Evolutionary conservation across 192 early-diverging fungal species (phyloP).

Genomic region (Dissophora globulifera): DNA sequence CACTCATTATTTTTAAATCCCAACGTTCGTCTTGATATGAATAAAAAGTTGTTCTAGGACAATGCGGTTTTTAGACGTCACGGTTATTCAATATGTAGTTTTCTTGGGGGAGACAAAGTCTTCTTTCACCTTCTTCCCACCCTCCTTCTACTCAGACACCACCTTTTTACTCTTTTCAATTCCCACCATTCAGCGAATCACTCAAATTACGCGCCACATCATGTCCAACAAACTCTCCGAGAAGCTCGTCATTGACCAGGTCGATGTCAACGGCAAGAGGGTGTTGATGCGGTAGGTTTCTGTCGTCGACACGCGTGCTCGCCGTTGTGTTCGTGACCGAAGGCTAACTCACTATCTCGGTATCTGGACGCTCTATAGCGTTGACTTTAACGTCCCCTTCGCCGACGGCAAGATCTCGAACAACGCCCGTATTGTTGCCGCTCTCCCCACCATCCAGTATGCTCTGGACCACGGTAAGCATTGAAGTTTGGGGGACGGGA

Average conservation of each 20-base stretch:
- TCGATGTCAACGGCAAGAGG: constrained; percentile 86
- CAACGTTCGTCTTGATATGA: too few relatives aligned
- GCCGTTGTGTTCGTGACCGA: background rate
- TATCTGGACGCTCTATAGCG: constrained; percentile 60
- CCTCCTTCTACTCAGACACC: constrained; percentile 1
- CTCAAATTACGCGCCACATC: constrained; percentile 52
- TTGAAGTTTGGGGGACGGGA: background rate
- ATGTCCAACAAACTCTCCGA: constrained; percentile 72
- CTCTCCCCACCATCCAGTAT: constrained; percentile 94
- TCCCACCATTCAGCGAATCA: constrained; percentile 41
- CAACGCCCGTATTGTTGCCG: constrained; percentile 96
- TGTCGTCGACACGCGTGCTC: background rate
- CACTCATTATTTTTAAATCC: too few relatives aligned
- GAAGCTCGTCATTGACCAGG: constrained; percentile 90
- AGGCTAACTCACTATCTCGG: constrained; percentile 3
- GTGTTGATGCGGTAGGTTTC: constrained; percentile 90
- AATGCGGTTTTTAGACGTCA: too few relatives aligned
- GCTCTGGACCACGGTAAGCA: constrained; percentile 82
- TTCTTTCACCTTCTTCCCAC: constrained; percentile 26
- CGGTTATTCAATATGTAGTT: too few relatives aligned
- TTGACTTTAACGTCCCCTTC: constrained; percentile 99
- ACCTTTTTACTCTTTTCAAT: constrained; percentile 3
- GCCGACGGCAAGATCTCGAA: constrained; percentile 92
- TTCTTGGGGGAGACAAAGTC: constrained; percentile 2
- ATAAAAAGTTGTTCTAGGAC: too few relatives aligned